A percentile compares a stretch with the other conserved stretches of the same genome.
phyloP scores from a whole-genome alignment of 305 asterid genomes.

The Rubia occidens region DNA sequence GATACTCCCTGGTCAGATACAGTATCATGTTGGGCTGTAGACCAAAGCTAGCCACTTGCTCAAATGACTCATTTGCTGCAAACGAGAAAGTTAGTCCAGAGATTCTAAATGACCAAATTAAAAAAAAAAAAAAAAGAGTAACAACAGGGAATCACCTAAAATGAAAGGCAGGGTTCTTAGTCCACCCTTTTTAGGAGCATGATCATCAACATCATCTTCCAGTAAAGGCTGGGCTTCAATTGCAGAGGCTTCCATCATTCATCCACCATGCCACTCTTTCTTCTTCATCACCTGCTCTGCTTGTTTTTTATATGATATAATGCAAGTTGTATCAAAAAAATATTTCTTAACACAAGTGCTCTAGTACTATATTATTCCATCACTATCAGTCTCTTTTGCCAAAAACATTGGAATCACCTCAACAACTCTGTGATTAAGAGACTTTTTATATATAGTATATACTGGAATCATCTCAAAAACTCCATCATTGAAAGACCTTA shows the following conservation, averaged over 20 bases:
- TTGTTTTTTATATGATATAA: neutral
- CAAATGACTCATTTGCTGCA: conserved; percentile 41
- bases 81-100: neutral
- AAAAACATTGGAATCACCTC: neutral
- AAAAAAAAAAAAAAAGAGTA: neutral
- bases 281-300: neutral
- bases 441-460: no score
- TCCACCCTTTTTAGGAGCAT: conserved; percentile 13
- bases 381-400: no score
- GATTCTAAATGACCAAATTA: neutral
- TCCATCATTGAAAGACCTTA: no score
- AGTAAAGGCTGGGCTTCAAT: conserved; percentile 7
- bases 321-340: neutral
- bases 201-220: neutral
- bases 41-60: conserved; percentile 51
- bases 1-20: conserved; percentile 45
- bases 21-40: conserved; percentile 46
- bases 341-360: neutral
- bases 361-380: neutral
- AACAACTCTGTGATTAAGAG: neutral
- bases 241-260: neutral
- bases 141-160: conserved; percentile 9
- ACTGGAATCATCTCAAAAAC: no score
- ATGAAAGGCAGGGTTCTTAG: conserved; percentile 13
- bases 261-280: neutral